A percentile compares a stretch with the other conserved stretches of the same genome.
Conservation (phyloP, 805 yeast species). For the Kazachstania kunashirensis region DNA sequence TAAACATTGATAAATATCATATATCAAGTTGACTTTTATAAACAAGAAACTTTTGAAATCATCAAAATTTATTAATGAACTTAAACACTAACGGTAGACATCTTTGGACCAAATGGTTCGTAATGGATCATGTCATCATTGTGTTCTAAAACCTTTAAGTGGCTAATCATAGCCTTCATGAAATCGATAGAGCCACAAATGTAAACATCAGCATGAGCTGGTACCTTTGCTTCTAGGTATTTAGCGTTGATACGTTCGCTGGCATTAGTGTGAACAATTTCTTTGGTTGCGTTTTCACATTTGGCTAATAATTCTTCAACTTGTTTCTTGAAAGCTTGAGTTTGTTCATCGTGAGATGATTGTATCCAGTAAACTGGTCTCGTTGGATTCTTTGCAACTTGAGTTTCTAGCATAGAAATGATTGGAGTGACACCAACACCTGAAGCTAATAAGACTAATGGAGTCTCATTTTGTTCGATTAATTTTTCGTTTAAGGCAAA, state of each 20-base stretch:
- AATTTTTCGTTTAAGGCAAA: conserved; percentile 30
- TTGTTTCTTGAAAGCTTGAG: conserved; percentile 20
- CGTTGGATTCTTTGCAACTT: conserved; percentile 17
- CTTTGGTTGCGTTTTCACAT: conserved; percentile 9
- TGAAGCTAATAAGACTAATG: conserved; percentile 41
- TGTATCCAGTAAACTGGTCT: conserved; percentile 29
- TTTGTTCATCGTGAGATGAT: conserved; percentile 17
- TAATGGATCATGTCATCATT: conserved; percentile 23
- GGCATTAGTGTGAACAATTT: conserved; percentile 16
- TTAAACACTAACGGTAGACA: conserved; percentile 18
- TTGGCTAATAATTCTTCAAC: conserved; percentile 17
- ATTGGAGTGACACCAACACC: conserved; percentile 66
- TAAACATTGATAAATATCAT: too few relatives aligned
- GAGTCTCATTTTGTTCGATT: conserved; percentile 25
- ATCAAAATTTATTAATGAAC: background rate
- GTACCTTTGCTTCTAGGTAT: conserved; percentile 18
- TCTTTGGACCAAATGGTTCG: conserved; percentile 30
- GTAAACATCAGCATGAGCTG: conserved; percentile 25
- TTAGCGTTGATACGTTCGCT: conserved; percentile 20
- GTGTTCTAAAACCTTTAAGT: conserved; percentile 15
- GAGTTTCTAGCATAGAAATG: conserved; percentile 40
- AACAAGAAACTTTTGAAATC: too few relatives aligned
- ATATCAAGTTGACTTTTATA: too few relatives aligned
- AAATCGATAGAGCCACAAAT: conserved; percentile 27
- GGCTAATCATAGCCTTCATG: conserved; percentile 21